Conservation (phyloP, 805 yeast species). For the Starmerella geochares region DNA sequence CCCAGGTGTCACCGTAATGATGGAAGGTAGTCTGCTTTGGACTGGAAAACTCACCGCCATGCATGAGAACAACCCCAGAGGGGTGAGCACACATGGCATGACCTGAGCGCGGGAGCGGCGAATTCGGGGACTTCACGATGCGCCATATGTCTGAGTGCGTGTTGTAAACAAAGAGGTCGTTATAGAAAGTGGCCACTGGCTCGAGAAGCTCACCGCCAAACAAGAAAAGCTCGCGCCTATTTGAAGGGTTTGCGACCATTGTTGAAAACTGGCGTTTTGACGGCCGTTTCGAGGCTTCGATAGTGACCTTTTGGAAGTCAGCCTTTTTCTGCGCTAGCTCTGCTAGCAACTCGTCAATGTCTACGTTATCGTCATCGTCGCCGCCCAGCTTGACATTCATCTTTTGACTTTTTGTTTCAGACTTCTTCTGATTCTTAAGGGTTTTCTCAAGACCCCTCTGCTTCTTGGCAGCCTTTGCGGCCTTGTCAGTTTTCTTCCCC, state of each 20-base stretch:
- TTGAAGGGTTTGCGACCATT: slow-evolving; percentile 68
- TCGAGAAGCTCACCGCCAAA: slow-evolving; percentile 81
- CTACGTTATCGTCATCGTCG: slow-evolving; percentile 76
- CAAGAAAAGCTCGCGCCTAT: slow-evolving; percentile 63
- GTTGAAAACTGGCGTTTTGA: slow-evolving; percentile 61
- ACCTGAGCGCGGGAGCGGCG: slow-evolving; percentile 88
- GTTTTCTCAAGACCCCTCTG: slow-evolving; percentile 76
- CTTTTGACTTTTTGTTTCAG: slow-evolving; percentile 65
- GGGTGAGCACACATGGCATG: slow-evolving; percentile 93
- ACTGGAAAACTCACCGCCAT: slow-evolving; percentile 95
- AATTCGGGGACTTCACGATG: slow-evolving; percentile 61
- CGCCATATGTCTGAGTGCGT: slow-evolving; percentile 78
- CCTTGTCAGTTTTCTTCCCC: slow-evolving; percentile 79
- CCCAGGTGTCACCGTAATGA: slow-evolving; percentile 95
- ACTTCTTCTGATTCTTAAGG: slow-evolving; percentile 63
- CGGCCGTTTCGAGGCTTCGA: slow-evolving; percentile 53
- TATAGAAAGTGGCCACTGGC: slow-evolving; percentile 57
- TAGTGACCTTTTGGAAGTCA: slow-evolving; percentile 57
- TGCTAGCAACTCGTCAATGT: slow-evolving; percentile 71
- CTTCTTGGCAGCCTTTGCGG: slow-evolving; percentile 83
- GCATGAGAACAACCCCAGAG: slow-evolving; percentile 70
- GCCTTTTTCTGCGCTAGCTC: slow-evolving; percentile 73
- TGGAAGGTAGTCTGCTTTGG: slow-evolving; percentile 93
- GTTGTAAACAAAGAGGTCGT: slow-evolving; percentile 65
- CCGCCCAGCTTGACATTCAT: slow-evolving; percentile 47